Conservation (phyloP, 495 filamentous ascomycete genomes). For the Neurospora africana region DNA sequence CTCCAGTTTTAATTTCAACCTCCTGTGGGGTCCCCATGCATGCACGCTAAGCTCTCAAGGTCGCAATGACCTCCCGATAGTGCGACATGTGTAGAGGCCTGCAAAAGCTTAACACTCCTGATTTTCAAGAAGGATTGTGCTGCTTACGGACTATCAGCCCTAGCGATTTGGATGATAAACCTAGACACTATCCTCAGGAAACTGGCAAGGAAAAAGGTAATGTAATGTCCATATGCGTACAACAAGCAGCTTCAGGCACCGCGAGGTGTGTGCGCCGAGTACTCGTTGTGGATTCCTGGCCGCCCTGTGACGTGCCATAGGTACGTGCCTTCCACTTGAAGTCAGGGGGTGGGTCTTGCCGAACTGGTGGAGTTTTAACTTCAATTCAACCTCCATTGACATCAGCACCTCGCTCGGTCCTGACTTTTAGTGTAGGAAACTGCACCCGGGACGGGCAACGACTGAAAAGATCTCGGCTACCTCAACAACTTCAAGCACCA, state of each 20-base stretch:
- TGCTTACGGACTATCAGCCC: background rate
- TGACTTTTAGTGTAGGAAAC: background rate
- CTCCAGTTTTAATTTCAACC: background rate
- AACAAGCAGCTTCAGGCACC: background rate
- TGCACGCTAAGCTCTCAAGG: background rate
- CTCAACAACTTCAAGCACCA: background rate
- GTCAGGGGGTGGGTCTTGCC: background rate
- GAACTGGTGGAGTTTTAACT: background rate
- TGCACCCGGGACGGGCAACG: background rate
- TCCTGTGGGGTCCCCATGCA: background rate
- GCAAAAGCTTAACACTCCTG: background rate
- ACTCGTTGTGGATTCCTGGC: background rate
- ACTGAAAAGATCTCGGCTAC: background rate
- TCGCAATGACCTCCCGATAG: background rate
- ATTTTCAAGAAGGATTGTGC: background rate
- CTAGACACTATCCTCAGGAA: background rate
- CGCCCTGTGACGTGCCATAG: background rate
- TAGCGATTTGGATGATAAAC: background rate
- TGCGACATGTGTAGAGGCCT: background rate
- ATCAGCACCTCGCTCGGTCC: background rate
- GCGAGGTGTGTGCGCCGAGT: background rate
- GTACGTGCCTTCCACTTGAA: background rate
- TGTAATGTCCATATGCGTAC: background rate
- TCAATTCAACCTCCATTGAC: background rate
- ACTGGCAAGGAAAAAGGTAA: background rate